Evolutionary conservation across 2,329 filamentous ascomycete genomes (phyloP), one percentile per base, ranked within the genome.

Genomic region (Calonectria pseudoturangicola): DNA sequence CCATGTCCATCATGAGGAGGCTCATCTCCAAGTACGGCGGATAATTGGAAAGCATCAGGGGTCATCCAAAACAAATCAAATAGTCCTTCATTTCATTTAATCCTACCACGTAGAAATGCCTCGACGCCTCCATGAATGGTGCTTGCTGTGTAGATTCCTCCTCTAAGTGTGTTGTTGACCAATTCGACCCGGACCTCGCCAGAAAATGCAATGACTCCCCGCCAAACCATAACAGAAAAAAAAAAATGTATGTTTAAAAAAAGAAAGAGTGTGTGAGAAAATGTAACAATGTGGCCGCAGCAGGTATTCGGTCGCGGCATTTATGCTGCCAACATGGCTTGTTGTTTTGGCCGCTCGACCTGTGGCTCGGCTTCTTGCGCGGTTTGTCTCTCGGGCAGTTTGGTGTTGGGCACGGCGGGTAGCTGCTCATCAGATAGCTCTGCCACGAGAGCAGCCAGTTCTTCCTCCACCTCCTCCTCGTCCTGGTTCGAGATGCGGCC

Each of bases 391-490:
- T 48, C 56, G 9, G 65, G 70, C 39, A 58, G n/a, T 28, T 68
- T 65, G 65, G 56, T 56, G 27, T 58, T 30, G 41, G 70, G 70
- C 39, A 72, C 70, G 62, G 79, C 69, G 56, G 84, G 83, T 7
- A 86, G 77, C 68, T 81, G 65, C 25, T 77, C 70, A 1, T 75
- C 78, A 9, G 78, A 65, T 36, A 86, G 71, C 68, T 85, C 83
- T 73, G 83, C 81, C 83, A 96, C 94, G 76, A 99, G 88, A 1
- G 92, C 93, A 68, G 94, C 95, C 66, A 99, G 88, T 86, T 99
- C 97, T 81, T 98, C 96, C 83, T 99, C 97, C 41, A 99, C 97
- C 81, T 98, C 97, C 81, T 98, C 96, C 84, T 99, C 97, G 84
- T 99, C 97, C 80, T 97, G 94, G 81, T 95, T 97, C 16, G 95